phyloP scores from a whole-genome alignment of 2,329 filamentous ascomycete genomes.

The Fusarium tuaranense region DNA sequence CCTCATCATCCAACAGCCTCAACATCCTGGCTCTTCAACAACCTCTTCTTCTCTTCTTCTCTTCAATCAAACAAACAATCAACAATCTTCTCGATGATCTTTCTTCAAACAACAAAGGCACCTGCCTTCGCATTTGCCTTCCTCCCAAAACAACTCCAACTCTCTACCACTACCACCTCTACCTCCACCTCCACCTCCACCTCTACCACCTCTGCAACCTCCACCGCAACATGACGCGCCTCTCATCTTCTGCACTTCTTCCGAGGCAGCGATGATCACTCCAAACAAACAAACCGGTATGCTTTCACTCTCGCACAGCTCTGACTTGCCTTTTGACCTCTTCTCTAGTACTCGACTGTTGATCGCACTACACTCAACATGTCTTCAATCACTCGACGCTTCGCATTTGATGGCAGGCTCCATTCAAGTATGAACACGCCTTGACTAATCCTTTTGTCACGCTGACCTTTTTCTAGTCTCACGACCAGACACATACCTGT shows the following conservation, averaged over 20 bases:
- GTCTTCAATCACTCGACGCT: background rate
- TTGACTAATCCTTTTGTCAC: background rate
- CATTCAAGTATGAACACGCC: background rate
- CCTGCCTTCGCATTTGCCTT: background rate
- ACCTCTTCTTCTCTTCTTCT: background rate
- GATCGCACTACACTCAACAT: background rate
- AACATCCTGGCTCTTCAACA: background rate
- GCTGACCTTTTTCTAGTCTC: background rate
- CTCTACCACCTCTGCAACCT: too few relatives aligned
- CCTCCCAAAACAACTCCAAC: background rate
- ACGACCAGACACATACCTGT: background rate
- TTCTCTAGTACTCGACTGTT: background rate
- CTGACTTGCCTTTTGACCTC: background rate
- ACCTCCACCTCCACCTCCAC: background rate
- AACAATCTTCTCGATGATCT: background rate
- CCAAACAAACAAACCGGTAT: background rate
- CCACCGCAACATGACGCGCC: background rate
- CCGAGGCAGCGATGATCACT: background rate
- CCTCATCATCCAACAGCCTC: background rate
- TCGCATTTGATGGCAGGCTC: background rate
- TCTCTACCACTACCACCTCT: background rate
- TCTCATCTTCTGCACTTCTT: background rate
- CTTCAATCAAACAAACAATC: background rate
- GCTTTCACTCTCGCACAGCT: background rate
- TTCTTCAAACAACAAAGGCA: background rate